Percentiles rank a stretch among this genome's conserved stretches.
Evolutionary conservation across 768 basidiomycete species (phyloP).

Genomic region (Roridomyces roridus): DNA sequence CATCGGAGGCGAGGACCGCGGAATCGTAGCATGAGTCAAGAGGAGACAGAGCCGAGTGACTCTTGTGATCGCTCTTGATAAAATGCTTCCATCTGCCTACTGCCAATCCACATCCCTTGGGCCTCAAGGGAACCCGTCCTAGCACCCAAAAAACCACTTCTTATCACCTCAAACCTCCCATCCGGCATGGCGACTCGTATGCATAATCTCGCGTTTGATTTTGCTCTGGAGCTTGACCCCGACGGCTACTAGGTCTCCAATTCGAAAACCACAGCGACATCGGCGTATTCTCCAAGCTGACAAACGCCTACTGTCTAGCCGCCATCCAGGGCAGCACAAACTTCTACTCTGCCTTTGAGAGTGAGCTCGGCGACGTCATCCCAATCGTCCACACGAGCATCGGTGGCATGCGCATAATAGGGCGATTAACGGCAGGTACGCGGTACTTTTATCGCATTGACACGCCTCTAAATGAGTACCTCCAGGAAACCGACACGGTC

Average conservation of each 20-base stretch:
- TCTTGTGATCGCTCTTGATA: not conserved
- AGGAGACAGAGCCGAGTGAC: not conserved
- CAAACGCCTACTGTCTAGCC: constrained; percentile 96
- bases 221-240: not conserved
- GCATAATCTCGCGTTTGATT: constrained; percentile 32
- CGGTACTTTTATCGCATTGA: not conserved
- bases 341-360: constrained; percentile 98
- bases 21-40: not conserved
- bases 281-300: constrained; percentile 96
- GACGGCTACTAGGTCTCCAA: constrained; percentile 71
- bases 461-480: not conserved
- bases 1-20: not conserved
- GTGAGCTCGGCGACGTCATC: constrained; percentile 89
- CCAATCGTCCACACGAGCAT: constrained; percentile 97
- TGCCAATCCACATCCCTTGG: not conserved
- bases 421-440: constrained; percentile 88
- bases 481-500: constrained; percentile 92
- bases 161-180: not conserved
- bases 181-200: constrained; percentile 69
- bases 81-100: not conserved
- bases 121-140: constrained; percentile 5
- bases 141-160: not conserved
- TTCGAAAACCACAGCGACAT: constrained; percentile 96
- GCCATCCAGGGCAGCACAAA: constrained; percentile 95
- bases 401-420: constrained; percentile 92